Evolutionary conservation across 1,284 basidiomycete species (phyloP), one percentile per base, ranked within the genome.

Genomic region (Xerocomus nothofagi): DNA sequence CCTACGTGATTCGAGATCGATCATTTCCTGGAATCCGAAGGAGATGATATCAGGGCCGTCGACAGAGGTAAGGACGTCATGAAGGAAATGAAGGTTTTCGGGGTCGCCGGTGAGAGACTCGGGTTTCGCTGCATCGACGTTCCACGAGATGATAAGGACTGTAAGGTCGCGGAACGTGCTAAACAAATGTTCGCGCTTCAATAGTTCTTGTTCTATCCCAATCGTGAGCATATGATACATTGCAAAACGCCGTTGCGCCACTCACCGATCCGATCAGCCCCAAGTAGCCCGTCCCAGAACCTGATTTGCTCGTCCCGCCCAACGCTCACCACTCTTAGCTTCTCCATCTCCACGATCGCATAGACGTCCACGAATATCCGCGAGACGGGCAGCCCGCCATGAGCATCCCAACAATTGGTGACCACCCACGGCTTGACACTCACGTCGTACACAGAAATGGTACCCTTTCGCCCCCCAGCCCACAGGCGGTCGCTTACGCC

Each of bases 11-110:
- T 98, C 94, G 11, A 99, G 79, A 65, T 98, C 93, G 54, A 99
- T 91, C 33, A 98, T 80, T 72, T 98, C 96, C 68, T 99, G 96
- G 65, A 98, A 88, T 1, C 94, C 94, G 65, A 98, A 97, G 2
- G 85, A 82, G 58, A 99, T 88, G 57, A 98, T 84, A 59, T 98
- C 95, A 0, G 95, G 92, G 8, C 75, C 69, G 20, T 87, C 81
- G 23, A 86, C 82, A 53, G 84, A 88, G 3, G 68, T 72, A 15
- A 97, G 73, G 5, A 82, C 82, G 34, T 92, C 79, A 15, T 80
- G 74, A 10, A 97, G 72, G 72, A 96, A 91, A 47, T 75, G 78
- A 38, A 80, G 66, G 61, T 93, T 95, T 24, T 81, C 82, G 1
- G 75, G 61, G 17, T 77, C 74, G 9, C 81, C 80, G 0, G 68